Evolutionary conservation across 108 stramenopile species (phyloP), one percentile per base, ranked within the genome.

Genomic region (Aurantiochytrium sp.): DNA sequence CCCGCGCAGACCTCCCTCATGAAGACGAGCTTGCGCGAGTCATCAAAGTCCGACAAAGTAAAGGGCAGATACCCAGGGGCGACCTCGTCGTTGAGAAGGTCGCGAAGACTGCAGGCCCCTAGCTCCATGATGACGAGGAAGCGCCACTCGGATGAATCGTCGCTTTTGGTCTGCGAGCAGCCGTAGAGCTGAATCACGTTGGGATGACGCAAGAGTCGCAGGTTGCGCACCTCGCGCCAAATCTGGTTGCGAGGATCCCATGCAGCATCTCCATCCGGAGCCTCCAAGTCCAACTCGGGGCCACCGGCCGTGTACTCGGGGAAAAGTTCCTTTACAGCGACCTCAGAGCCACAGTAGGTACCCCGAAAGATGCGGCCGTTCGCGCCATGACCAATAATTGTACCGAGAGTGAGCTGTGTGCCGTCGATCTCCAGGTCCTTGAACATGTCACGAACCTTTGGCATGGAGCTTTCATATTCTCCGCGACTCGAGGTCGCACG

Each of bases 1-100:
- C 97, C 98, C 89, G 97, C 97, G 5, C 97, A 97, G 44, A 99
- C 96, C 83, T 98, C 97, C 51, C 97, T 92, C 16, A 95, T 96
- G 58, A 98, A 88, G 51, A 88, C 2, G 51, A 83, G 19, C 5
- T 83, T 83, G n/a, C 51, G 45, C 51, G 51, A 16, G 1, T 45
- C 0, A 23, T 83, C 76, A 28, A 83, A 83, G 6, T 47, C 45
- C 6, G 19, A 14, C 76, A 47, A 83, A 16, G 76, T 53, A 28
- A 83, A 83, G 44, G 76, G 76, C 5, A 83, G 51, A 92, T 5
- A 97, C 87, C 71, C 95, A 57, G 64, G 92, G 92, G 10, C 73
- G 88, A 69, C 92, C 88, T 19, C 95, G 90, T 97, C 97, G 73
- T 98, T 96, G 43, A 99, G 95, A 16, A 99, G 89, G 89, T 96